phyloP scores from a whole-genome alignment of 106 monocot genomes.

The Dendrobium catenatum region DNA sequence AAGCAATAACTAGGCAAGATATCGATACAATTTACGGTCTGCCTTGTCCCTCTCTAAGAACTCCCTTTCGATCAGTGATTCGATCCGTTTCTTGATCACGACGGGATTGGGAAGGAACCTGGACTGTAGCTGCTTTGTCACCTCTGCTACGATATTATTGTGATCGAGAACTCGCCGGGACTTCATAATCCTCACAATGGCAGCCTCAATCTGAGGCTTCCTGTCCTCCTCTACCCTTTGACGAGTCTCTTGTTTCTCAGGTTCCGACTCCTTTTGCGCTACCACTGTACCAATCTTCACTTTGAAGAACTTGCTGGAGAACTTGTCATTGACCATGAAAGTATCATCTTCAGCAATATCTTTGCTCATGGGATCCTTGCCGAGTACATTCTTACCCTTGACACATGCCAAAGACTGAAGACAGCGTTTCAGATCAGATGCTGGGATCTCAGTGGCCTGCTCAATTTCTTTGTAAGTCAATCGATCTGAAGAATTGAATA shows the following conservation, averaged over 20 bases:
- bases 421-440: slow-evolving; percentile 60
- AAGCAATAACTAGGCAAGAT: slow-evolving; percentile 26
- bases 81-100: slow-evolving; percentile 76
- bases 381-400: slow-evolving; percentile 76
- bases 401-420: slow-evolving; percentile 89
- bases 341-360: slow-evolving; percentile 64
- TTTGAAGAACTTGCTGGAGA: slow-evolving; percentile 69
- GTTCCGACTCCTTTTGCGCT: slow-evolving; percentile 75
- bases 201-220: slow-evolving; percentile 81
- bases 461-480: slow-evolving; percentile 63
- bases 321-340: slow-evolving; percentile 78
- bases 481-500: slow-evolving; percentile 72
- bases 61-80: slow-evolving; percentile 75
- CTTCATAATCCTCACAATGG: slow-evolving; percentile 79
- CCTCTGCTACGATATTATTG: slow-evolving; percentile 72
- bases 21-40: slow-evolving; percentile 67
- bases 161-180: slow-evolving; percentile 62
- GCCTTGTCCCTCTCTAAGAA: slow-evolving; percentile 71
- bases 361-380: slow-evolving; percentile 77
- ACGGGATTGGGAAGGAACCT: slow-evolving; percentile 73
- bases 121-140: slow-evolving; percentile 70
- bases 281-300: slow-evolving; percentile 78
- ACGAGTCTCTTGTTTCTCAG: slow-evolving; percentile 76
- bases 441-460: slow-evolving; percentile 53
- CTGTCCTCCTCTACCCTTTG: slow-evolving; percentile 94